phyloP scores from a whole-genome alignment of 805 yeast genomes.

The Metschnikowia drakensbergensis region DNA sequence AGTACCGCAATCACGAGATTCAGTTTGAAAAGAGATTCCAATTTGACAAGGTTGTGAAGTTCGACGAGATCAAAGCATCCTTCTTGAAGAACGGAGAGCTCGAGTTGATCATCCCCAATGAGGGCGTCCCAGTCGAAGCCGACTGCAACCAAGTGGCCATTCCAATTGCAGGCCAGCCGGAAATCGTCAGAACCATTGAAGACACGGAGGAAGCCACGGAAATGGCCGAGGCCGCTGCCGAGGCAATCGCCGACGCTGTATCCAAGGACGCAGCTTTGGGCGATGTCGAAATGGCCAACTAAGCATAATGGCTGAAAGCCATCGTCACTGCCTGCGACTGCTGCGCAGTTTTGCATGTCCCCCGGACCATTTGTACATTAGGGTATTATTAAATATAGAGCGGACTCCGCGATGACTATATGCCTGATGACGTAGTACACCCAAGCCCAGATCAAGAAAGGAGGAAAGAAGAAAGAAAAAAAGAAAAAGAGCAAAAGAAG shows the following conservation, averaged over 20 bases:
- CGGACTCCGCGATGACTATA: slow-evolving; percentile 8
- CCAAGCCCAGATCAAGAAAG: neutral
- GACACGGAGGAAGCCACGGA: slow-evolving; percentile 12
- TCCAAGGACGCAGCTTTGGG: slow-evolving; percentile 18
- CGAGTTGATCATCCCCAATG: slow-evolving; percentile 40
- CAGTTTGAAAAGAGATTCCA: slow-evolving; percentile 41
- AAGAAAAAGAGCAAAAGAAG: neutral
- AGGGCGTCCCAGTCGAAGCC: slow-evolving; percentile 14
- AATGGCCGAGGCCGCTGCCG: slow-evolving; percentile 12
- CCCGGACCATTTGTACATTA: slow-evolving; percentile 14
- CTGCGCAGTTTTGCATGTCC: slow-evolving; percentile 2
- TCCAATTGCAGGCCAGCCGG: slow-evolving; percentile 21
- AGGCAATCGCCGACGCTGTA: slow-evolving; percentile 14
- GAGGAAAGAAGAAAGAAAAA: neutral
- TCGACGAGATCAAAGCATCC: slow-evolving; percentile 36
- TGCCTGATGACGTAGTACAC: slow-evolving; percentile 2
- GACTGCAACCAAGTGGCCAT: slow-evolving; percentile 24
- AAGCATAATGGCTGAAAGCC: neutral
- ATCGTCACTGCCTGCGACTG: neutral
- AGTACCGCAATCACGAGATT: slow-evolving; percentile 38
- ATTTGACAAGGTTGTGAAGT: slow-evolving; percentile 37
- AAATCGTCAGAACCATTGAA: slow-evolving; percentile 2
- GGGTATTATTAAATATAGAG: slow-evolving; percentile 15
- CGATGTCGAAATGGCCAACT: slow-evolving; percentile 19
- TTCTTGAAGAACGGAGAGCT: slow-evolving; percentile 38